Evolutionary conservation across 129 eudicot genomes (phyloP).

Genomic region (Cynara cardunculus): DNA sequence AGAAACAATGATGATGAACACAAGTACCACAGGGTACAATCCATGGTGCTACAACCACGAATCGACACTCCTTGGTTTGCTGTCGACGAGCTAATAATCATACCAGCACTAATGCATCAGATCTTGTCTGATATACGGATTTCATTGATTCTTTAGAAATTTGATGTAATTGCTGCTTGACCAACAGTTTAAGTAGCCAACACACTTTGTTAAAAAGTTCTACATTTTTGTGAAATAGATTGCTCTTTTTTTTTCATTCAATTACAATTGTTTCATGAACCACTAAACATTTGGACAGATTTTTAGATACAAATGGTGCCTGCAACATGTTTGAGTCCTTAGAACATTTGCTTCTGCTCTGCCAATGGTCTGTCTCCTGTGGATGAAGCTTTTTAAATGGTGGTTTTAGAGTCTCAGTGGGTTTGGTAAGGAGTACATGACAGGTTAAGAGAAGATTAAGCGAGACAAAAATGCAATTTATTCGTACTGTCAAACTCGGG

Average conservation of each 20-base stretch:
- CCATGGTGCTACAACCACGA: slow-evolving; percentile 73
- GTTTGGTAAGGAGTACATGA: background rate
- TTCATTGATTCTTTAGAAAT: slow-evolving; percentile 52
- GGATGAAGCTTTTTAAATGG: no score
- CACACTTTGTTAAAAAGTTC: slow-evolving; percentile 9
- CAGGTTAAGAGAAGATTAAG: background rate
- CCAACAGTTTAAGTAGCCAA: slow-evolving; percentile 23
- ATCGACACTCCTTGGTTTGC: slow-evolving; percentile 46
- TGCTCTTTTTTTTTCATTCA: slow-evolving; percentile 3
- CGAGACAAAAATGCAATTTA: background rate
- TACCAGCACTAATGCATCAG: background rate
- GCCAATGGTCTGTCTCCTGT: no score
- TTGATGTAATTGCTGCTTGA: slow-evolving; percentile 35
- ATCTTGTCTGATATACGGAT: slow-evolving; percentile 26
- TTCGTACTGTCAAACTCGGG: background rate
- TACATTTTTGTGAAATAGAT: slow-evolving; percentile 18
- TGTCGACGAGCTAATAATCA: slow-evolving; percentile 30
- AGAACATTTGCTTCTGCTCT: no score
- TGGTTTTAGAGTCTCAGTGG: no score
- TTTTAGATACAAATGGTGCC: background rate
- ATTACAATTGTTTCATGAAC: background rate
- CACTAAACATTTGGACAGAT: background rate
- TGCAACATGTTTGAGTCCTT: no score
- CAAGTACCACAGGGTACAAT: slow-evolving; percentile 36
- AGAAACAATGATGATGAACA: slow-evolving; percentile 24